phyloP scores from a whole-genome alignment of 352 stramenopile genomes.

The Phytophthora uliginosa region DNA sequence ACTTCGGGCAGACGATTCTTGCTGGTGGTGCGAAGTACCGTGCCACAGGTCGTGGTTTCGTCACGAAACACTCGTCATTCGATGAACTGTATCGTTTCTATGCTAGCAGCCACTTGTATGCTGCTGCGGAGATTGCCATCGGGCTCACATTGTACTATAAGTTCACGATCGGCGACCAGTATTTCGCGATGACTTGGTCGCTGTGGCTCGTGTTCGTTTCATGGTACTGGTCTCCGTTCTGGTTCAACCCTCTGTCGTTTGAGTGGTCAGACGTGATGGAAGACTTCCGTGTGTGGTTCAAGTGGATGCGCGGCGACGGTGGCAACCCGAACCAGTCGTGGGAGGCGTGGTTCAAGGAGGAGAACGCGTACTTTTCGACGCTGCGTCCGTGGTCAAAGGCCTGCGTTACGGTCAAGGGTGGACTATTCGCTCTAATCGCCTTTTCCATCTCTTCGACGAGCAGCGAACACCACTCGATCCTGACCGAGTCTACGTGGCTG shows the following conservation, averaged over 20 bases:
- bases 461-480: slow-evolving; percentile 75
- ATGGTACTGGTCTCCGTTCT: slow-evolving; percentile 96
- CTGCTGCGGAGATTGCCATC: slow-evolving; percentile 93
- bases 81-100: slow-evolving; percentile 99
- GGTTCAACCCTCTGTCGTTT: slow-evolving; percentile 98
- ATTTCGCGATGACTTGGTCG: slow-evolving; percentile 98
- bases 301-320: slow-evolving; percentile 95
- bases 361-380: slow-evolving; percentile 95
- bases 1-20: slow-evolving; percentile 99
- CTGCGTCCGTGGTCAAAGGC: slow-evolving; percentile 92
- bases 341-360: slow-evolving; percentile 97
- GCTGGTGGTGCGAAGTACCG: slow-evolving; percentile 99
- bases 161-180: slow-evolving; percentile 96
- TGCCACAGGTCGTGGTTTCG: slow-evolving; percentile 98
- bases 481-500: slow-evolving; percentile 64
- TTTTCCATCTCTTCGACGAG: slow-evolving; percentile 86
- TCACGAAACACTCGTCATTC: slow-evolving; percentile 98
- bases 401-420: slow-evolving; percentile 91
- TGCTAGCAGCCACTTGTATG: slow-evolving; percentile 97
- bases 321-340: slow-evolving; percentile 95
- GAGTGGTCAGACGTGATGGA: slow-evolving; percentile 96
- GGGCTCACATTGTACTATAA: slow-evolving; percentile 96
- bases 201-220: slow-evolving; percentile 95
- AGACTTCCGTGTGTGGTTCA: slow-evolving; percentile 93
- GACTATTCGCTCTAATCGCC: slow-evolving; percentile 90